Evolutionary conservation across 23 red algal species (phyloP), one percentile per base, ranked within the genome.

Genomic region (Chondrus crispus): DNA sequence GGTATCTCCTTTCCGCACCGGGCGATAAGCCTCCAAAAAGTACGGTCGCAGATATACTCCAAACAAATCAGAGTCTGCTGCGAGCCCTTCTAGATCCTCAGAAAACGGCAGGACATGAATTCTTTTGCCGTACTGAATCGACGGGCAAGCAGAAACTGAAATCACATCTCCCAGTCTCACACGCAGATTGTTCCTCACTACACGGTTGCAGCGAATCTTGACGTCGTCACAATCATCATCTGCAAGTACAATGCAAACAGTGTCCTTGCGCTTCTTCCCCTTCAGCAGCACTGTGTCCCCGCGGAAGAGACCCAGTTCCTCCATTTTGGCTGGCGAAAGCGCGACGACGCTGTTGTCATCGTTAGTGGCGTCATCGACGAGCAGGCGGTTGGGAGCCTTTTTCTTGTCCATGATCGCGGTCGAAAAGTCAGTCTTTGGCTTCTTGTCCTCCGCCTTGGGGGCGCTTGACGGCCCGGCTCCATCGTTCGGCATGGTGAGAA

Each of bases 341-440:
- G 88, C 87, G n/a, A 99, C 90, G 38, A 99, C 94, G 37, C 93
- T 95, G 88, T 99, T 99, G 46, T 99, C 97, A 57, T 99, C 97
- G 45, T 99, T 95, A 26, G 80, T 87, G 18, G 97, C 97, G 32
- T 99, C 97, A 70, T 99, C 93, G 6, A 99, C 93, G 5, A 99
- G 87, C 45, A 99, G 92, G 43, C 97, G 94, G 57, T 99, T 99
- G 38, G 97, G 97, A 5, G 90, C 90, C 91, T 99, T 99, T 46
- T 99, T 99, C 85, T 93, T 91, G 62, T 99, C 97, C 40, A 99
- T 52, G 76, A 99, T 99, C 28, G 97, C 97, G 10, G 97, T 99
- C 38, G 94, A 84, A 43, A 88, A 94, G 46, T 99, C 97, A 48
- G 43, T 37, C 24, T 87, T 78, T 41, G 82, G 66, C 71, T 94